Percentiles rank a stretch among this genome's conserved stretches.
Conservation (phyloP, 208 protist genomes). For the Tritrichomonas foetus region DNA sequence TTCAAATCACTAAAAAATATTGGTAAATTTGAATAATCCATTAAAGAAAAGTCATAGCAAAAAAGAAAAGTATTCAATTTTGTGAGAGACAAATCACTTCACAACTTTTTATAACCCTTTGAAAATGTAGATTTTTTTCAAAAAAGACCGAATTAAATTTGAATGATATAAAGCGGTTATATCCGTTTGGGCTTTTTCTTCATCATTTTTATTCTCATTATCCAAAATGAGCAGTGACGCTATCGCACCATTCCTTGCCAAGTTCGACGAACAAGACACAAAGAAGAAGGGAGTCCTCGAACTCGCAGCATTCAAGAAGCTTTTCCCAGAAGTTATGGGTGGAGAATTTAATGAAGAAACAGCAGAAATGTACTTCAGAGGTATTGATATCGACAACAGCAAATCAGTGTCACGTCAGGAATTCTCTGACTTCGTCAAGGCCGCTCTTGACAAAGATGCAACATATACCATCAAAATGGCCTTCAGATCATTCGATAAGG, state of each 20-base stretch:
- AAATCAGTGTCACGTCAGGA: neutral
- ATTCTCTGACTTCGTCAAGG: neutral
- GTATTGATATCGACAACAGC: constrained; percentile 19
- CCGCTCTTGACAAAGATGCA: neutral
- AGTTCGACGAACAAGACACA: constrained; percentile 36
- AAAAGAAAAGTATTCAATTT: too few relatives aligned
- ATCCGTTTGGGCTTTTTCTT: too few relatives aligned
- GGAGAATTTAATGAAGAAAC: neutral
- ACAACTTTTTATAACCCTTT: too few relatives aligned
- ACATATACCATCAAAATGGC: neutral
- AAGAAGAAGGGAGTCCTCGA: neutral
- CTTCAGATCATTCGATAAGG: constrained; percentile 14
- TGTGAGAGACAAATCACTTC: too few relatives aligned
- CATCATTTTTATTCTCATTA: neutral
- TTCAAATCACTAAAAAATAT: too few relatives aligned
- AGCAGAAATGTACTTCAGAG: neutral
- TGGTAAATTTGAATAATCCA: too few relatives aligned
- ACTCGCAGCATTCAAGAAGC: neutral
- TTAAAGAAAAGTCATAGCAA: too few relatives aligned
- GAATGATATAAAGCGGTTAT: too few relatives aligned
- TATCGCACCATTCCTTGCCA: neutral
- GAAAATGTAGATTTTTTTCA: too few relatives aligned
- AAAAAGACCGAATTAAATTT: too few relatives aligned
- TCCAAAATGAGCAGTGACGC: neutral
- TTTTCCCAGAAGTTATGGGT: neutral